Evolutionary conservation across 2,329 filamentous ascomycete genomes (phyloP), one percentile per base, ranked within the genome.

Genomic region (Colletotrichum camelliae): DNA sequence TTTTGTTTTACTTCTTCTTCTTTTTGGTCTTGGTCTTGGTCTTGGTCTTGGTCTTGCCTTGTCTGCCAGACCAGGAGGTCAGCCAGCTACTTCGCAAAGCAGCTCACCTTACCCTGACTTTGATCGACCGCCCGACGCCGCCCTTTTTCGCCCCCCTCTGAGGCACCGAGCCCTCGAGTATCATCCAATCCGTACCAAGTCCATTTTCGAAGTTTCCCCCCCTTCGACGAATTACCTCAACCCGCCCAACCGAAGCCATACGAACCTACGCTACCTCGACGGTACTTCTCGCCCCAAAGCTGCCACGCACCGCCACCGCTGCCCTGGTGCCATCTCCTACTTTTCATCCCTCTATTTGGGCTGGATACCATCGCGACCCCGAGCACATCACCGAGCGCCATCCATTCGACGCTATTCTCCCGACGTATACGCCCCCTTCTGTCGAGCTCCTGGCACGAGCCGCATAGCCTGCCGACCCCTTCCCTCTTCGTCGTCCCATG

Each of bases 301-400:
- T 37, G 64, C 69, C 58, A 35, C 16, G 58, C 58, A 58, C 64
- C 39, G 39, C 67, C 48, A 27, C 48, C 21, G 43, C 68, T 60
- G 48, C 62, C 55, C 21, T 62, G 15, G 16, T 35, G 64, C 21
- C n/a, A 33, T 62, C 35, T 55, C 31, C 55, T 29, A 21, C 48
- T 58, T 24, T 60, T 18, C 67, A 21, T 27, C 61, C 62, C 31
- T 64, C 62, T 21, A 39, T 74, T 27, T 73, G 74, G 43, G 31
- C 64, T 65, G 21, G 64, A 60, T 48, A 48, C 64, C 64, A 73
- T 76, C 58, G 43, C 74, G 62, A 43, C 58, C 65, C 71, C 48
- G 70, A 73, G 70, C 70, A 76, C 69, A 68, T 68, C 58, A 48
- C 74, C 74, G 70, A 76, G 48, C 74, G 74, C 74, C 48, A n/a